A percentile compares a stretch with the other conserved stretches of the same genome.
Evolutionary conservation across 2,329 filamentous ascomycete species (phyloP).

Genomic region (Diaporthe sp.): DNA sequence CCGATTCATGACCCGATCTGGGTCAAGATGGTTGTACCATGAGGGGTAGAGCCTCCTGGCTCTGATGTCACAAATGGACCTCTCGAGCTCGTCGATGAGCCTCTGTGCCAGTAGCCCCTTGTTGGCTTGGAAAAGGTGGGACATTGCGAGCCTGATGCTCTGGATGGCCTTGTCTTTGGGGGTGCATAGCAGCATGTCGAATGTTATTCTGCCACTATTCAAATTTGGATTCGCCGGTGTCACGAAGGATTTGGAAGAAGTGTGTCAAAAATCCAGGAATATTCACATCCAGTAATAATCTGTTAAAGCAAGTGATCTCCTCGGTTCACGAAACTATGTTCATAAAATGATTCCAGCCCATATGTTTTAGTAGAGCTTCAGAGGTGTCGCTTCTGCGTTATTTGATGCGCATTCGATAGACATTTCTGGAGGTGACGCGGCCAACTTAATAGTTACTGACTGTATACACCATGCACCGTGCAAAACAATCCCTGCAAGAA

Average conservation of each 20-base stretch:
- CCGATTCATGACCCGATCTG: background rate
- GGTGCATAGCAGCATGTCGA: background rate
- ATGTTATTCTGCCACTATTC: too few relatives aligned
- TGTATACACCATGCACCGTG: background rate
- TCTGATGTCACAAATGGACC: background rate
- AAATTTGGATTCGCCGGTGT: accelerated
- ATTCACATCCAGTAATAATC: background rate
- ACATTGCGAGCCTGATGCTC: slow-evolving; percentile 11
- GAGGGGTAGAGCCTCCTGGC: slow-evolving; percentile 2
- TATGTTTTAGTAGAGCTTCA: too few relatives aligned
- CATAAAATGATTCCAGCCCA: background rate
- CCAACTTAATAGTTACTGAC: too few relatives aligned
- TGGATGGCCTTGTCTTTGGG: background rate
- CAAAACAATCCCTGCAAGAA: background rate
- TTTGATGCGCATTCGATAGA: background rate
- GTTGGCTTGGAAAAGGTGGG: slow-evolving; percentile 3
- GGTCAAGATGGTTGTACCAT: background rate
- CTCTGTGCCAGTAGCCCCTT: slow-evolving; percentile 3
- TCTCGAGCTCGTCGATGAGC: background rate
- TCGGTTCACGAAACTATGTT: background rate
- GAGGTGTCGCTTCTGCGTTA: background rate
- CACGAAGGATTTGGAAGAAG: background rate
- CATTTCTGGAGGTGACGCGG: background rate
- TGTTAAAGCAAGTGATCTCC: background rate
- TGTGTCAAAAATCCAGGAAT: background rate